Base-by-base conservation (phyloP, 371 early-diverging fungal species). In the Apophysomyces ossiformis region DNA sequence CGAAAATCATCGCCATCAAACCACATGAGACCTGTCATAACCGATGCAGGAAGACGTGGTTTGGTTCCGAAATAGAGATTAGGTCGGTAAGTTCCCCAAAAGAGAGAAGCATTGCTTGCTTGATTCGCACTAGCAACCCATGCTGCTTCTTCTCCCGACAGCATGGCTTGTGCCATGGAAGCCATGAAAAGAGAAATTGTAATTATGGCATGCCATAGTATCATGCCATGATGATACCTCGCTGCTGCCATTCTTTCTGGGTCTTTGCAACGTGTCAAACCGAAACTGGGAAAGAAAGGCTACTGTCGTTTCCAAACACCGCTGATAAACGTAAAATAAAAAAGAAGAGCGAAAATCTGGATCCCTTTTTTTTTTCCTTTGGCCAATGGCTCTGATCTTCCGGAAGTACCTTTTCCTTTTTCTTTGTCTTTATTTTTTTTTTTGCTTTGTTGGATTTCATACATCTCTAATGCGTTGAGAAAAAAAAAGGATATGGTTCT, bases 61-160 rank as follows among this genome's bases (percentile, higher is more conserved):
- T 93, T 86, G 0, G 93, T 91, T 37, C 98, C 98, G 83, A 96
- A 95, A 79, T 96, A 98, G n/a, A 96, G 85, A 71, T 95, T 94
- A 39, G 97, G 96, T 37, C 97, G 83, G 73, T 95, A 96, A 0
- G 95, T 92, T n/a, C 98, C 97, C 96, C 97, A 98, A 54, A 85
- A 69, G 4, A 90, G 69, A 0, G 82, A 82, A 8, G 60, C 61
- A 47, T 82, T 82, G 37, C 66, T 60, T n/a, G 73, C 69, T 39
- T 72, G 64, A 35, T 63, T 68, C 9, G 68, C 74, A 59, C 45
- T 41, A 37, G 39, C 12, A 7, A 67, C 11, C 41, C 61, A 57
- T 16, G 60, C 32, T 6, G 50, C 68, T 18, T 67, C 68, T 18
- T 70, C 63, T 4, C 36, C 15, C 43, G 57, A 38, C 6, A 63